Evolutionary conservation across 768 basidiomycete genomes (phyloP).

Genomic region (Mycena vulgaris): DNA sequence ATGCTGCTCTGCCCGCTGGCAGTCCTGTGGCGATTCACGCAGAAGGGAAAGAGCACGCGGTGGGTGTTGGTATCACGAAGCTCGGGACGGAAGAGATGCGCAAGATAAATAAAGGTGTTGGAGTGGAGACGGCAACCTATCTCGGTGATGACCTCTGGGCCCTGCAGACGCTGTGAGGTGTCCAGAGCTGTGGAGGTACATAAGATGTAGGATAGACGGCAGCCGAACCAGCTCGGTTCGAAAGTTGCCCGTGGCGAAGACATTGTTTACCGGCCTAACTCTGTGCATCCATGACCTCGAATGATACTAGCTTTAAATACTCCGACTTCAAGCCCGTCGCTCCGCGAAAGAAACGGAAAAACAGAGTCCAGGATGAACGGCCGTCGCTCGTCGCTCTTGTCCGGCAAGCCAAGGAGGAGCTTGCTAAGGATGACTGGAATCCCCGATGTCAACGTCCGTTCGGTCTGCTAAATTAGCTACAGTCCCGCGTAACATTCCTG

Average conservation of each 20-base stretch:
- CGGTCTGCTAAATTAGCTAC: neutral
- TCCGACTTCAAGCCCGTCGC: conserved; percentile 67
- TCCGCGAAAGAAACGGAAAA: conserved; percentile 68
- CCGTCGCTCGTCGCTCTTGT: conserved; percentile 57
- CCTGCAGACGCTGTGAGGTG: conserved; percentile 68
- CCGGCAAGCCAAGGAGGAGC: conserved; percentile 60
- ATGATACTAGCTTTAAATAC: conserved; percentile 54
- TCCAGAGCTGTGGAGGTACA: conserved; percentile 13
- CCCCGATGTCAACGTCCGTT: conserved; percentile 69
- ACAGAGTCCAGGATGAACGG: conserved; percentile 49
- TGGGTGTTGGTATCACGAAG: conserved; percentile 88
- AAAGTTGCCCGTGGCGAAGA: conserved; percentile 20
- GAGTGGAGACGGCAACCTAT: conserved; percentile 89
- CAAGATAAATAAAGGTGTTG: conserved; percentile 90
- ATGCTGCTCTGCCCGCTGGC: conserved; percentile 76
- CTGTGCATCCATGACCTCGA: neutral
- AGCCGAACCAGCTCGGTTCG: conserved; percentile 42
- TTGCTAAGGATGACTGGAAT: conserved; percentile 68
- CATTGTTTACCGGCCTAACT: neutral
- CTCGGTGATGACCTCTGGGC: conserved; percentile 93
- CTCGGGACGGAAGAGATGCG: conserved; percentile 92
- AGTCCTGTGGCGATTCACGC: conserved; percentile 91
- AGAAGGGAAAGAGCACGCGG: conserved; percentile 96
- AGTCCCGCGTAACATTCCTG: conserved; percentile 19
- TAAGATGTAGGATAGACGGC: no score